Evolutionary conservation across 2,329 filamentous ascomycete species (phyloP).

Genomic region (Endoconidiophora polonica): DNA sequence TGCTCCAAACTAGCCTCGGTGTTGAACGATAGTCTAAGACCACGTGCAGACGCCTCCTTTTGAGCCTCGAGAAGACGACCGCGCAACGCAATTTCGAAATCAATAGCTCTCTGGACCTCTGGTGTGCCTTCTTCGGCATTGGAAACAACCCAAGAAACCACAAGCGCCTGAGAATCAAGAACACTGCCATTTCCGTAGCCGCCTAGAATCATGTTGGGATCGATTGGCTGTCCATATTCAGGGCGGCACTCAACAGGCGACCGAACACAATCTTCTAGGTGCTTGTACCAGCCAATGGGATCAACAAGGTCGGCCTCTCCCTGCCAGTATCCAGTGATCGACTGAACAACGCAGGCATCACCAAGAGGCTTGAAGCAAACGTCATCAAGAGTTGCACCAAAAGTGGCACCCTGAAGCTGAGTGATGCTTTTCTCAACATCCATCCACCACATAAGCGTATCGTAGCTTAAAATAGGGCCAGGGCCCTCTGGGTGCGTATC

Average conservation of each 20-base stretch:
- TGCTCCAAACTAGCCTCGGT: constrained; percentile 90
- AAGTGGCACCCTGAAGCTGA: constrained; percentile 51
- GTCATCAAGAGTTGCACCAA: constrained; percentile 56
- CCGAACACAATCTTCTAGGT: constrained; percentile 55
- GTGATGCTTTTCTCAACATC: constrained; percentile 66
- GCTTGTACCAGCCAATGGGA: constrained; percentile 51
- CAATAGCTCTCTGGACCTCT: constrained; percentile 57
- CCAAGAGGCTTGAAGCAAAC: constrained; percentile 90
- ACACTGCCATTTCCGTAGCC: constrained; percentile 51
- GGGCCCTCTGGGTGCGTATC: constrained; percentile 49
- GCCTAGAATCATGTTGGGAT: constrained; percentile 71
- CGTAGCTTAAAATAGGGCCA: constrained; percentile 70
- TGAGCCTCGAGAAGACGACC: constrained; percentile 61
- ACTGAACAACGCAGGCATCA: constrained; percentile 81
- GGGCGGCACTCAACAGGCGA: constrained; percentile 77
- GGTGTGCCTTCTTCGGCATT: constrained; percentile 63
- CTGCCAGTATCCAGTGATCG: constrained; percentile 76
- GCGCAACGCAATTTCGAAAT: constrained; percentile 74
- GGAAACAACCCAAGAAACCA: constrained; percentile 87
- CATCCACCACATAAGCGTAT: constrained; percentile 88
- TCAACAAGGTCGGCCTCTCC: constrained; percentile 45
- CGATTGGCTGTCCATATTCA: constrained; percentile 74
- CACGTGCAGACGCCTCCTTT: constrained; percentile 58
- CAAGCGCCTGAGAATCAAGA: constrained; percentile 59
- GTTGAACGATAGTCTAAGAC: constrained; percentile 79